Evolutionary conservation across 2,329 filamentous ascomycete genomes (phyloP).

Genomic region (Cercospora brassicicola): DNA sequence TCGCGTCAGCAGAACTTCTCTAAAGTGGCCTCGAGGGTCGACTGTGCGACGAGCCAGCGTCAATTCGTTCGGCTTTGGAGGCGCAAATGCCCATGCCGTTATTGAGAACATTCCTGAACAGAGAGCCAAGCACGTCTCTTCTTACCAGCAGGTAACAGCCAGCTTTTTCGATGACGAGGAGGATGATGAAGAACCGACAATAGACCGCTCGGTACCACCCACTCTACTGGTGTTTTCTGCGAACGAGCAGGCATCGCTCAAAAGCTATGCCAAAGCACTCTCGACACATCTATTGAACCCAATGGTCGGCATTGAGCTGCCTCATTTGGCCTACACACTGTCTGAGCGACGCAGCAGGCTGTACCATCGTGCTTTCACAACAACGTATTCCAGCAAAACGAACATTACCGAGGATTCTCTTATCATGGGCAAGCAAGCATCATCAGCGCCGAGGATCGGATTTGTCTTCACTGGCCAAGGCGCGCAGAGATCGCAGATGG

Average conservation of each 20-base stretch:
- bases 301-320: neutral
- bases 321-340: too few relatives aligned
- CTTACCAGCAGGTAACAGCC: neutral
- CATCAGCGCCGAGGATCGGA: neutral
- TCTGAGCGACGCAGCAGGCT: neutral
- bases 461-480: constrained; percentile 27
- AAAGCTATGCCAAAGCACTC: neutral
- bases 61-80: constrained; percentile 33
- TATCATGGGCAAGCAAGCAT: neutral
- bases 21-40: constrained; percentile 27
- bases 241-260: neutral
- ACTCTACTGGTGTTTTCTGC: neutral
- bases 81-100: constrained; percentile 23
- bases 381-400: neutral
- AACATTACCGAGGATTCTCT: neutral
- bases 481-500: constrained; percentile 25
- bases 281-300: neutral
- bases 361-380: neutral
- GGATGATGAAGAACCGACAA: neutral
- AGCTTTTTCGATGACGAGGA: neutral
- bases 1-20: constrained; percentile 28
- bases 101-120: neutral
- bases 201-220: neutral
- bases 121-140: neutral
- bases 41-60: constrained; percentile 2